These are phyloP conservation scores for Citrus maxima DNA, from an alignment of 345 rosid genomes.

Conservation along the genomic window DNA sequence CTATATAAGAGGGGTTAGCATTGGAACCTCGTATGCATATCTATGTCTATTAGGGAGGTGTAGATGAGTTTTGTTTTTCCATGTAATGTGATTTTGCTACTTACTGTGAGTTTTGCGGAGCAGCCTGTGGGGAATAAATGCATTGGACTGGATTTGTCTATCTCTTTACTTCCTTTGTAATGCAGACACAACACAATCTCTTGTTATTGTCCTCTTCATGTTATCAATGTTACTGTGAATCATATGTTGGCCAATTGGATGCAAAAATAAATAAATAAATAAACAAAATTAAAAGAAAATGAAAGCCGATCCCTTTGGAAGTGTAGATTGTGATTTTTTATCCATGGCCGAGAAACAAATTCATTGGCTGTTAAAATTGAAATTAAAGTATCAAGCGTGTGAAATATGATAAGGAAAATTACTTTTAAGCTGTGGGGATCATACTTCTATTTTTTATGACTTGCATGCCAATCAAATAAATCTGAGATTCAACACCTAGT, in stretches of 20 bases:
- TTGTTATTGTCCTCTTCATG: not conserved
- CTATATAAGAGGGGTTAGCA: slow-evolving; percentile 28
- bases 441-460: no score
- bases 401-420: no score
- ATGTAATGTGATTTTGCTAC: slow-evolving; percentile 1
- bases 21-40: not conserved
- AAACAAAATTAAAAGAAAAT: no score
- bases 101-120: slow-evolving; percentile 4
- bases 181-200: not conserved
- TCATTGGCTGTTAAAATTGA: not conserved
- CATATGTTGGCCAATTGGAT: not conserved
- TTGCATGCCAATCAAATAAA: no score
- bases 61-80: slow-evolving; percentile 1
- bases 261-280: no score
- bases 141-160: not conserved
- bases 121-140: slow-evolving; percentile 15
- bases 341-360: not conserved
- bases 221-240: not conserved
- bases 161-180: not conserved
- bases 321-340: not conserved
- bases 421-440: no score
- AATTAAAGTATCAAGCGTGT: not conserved
- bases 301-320: not conserved
- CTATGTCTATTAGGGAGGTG: slow-evolving; percentile 7
- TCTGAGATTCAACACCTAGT: no score